Evolutionary conservation across 2,329 filamentous ascomycete genomes (phyloP).

Genomic region (Colletotrichum cuscutae): DNA sequence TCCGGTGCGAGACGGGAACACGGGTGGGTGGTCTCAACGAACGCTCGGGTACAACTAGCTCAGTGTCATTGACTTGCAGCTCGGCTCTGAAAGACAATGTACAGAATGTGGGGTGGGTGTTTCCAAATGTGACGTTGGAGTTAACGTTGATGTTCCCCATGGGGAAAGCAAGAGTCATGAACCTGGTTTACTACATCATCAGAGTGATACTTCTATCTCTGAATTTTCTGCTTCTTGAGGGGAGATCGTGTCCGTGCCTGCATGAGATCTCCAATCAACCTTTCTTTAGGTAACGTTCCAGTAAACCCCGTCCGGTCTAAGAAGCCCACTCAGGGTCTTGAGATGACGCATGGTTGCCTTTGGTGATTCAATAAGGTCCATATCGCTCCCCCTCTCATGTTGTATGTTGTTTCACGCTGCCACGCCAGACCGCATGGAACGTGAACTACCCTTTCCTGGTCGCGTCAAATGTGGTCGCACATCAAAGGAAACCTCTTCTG

Average conservation of each 20-base stretch:
- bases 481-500: too few relatives aligned
- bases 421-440: background rate
- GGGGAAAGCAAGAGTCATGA: constrained; percentile 25
- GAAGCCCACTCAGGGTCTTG: too few relatives aligned
- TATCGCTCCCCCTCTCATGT: background rate
- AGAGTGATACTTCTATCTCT: background rate
- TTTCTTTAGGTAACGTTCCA: constrained; percentile 17
- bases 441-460: background rate
- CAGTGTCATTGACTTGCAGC: background rate
- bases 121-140: background rate
- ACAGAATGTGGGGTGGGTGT: background rate
- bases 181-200: background rate
- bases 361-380: background rate
- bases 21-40: background rate
- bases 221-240: background rate
- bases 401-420: too few relatives aligned
- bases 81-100: background rate
- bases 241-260: background rate
- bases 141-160: constrained; percentile 14
- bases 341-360: constrained; percentile 13
- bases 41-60: background rate
- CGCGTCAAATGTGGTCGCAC: too few relatives aligned
- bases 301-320: background rate
- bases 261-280: background rate
- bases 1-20: too few relatives aligned